Evolutionary conservation across 2,329 filamentous ascomycete genomes (phyloP).

Genomic region (Fusarium oligoseptatum): DNA sequence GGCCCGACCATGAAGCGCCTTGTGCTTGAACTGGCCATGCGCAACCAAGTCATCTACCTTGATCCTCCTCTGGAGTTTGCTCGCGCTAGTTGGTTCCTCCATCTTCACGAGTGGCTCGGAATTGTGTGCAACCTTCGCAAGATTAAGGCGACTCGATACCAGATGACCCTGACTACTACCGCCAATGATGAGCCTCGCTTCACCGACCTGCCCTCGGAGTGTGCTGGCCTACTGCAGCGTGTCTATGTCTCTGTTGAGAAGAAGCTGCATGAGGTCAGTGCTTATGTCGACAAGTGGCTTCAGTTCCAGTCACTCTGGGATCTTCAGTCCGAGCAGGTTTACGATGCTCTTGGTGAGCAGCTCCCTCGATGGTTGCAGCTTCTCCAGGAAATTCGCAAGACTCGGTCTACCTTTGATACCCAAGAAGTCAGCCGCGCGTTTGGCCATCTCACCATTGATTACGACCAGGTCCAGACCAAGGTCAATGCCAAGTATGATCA

Average conservation of each 20-base stretch:
- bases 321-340: slow-evolving; percentile 94
- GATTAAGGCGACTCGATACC: slow-evolving; percentile 94
- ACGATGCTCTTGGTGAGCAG: slow-evolving; percentile 91
- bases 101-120: slow-evolving; percentile 93
- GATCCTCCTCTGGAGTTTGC: slow-evolving; percentile 94
- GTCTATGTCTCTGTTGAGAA: slow-evolving; percentile 88
- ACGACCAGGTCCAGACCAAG: slow-evolving; percentile 98
- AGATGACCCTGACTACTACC: slow-evolving; percentile 82
- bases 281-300: slow-evolving; percentile 97
- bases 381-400: slow-evolving; percentile 96
- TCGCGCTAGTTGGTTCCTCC: slow-evolving; percentile 91
- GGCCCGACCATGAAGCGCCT: slow-evolving; percentile 78
- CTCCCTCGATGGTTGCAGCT: slow-evolving; percentile 93
- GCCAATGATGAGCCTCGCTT: slow-evolving; percentile 79
- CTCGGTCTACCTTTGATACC: slow-evolving; percentile 95
- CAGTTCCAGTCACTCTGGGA: slow-evolving; percentile 99
- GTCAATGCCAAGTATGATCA: slow-evolving; percentile 99
- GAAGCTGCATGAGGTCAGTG: slow-evolving; percentile 82
- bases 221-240: slow-evolving; percentile 80
- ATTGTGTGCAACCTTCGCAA: slow-evolving; percentile 92
- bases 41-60: slow-evolving; percentile 96
- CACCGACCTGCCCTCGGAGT: slow-evolving; percentile 85
- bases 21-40: slow-evolving; percentile 95
- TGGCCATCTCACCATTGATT: slow-evolving; percentile 94
- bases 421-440: slow-evolving; percentile 94